Base-by-base conservation (phyloP, 73 alveolate species). In the Paraurostyla sp. region DNA sequence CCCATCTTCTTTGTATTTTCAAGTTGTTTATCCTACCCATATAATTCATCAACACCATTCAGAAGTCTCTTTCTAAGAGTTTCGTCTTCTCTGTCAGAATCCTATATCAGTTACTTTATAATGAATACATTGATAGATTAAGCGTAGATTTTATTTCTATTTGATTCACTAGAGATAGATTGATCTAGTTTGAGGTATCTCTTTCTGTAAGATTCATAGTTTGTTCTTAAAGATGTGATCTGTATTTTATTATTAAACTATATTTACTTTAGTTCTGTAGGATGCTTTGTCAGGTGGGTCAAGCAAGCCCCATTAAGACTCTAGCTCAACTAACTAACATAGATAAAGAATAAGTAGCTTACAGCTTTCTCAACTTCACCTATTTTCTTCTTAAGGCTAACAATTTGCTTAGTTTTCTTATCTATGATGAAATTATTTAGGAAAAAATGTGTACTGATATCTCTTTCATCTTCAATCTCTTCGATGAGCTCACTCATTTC, bases 1-100 rank as follows among this genome's bases (percentile, higher is more conserved):
- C 87, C 87, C 73, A 73, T 73, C 27, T 73, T 73, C 71, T 73
- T 73, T 2, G 71, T 73, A 30, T 73, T 73, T 11, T 50, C 68
- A 6, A 73, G 87, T 30, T 73, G 50, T 27, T 43, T 43, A 20
- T 45, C 56, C 29, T 73, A 30, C 6, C 27, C 87, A 50, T 73
- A 73, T 6, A 73, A 36, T 32, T 43, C 42, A 43, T 73, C 43
- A n/a, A 50, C 30, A 18, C 71, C 71, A 7, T 50, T 36, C 20
- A 73, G n/a, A 7, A 73, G 36, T 50, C 29, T 73, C 87, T 73
- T 4, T 13, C 87, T n/a, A 40, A 73, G 6, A 4, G 9, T 32
- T 6, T 30, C 9, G 6, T 27, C 59, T 1, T 45, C 49, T 9
- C 46, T 71, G 3, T 33, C 87, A 11, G 7, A 13, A 2, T 22